Evolutionary conservation across 2,329 filamentous ascomycete genomes (phyloP), one percentile per base, ranked within the genome.

Genomic region (Elsinoe australis): DNA sequence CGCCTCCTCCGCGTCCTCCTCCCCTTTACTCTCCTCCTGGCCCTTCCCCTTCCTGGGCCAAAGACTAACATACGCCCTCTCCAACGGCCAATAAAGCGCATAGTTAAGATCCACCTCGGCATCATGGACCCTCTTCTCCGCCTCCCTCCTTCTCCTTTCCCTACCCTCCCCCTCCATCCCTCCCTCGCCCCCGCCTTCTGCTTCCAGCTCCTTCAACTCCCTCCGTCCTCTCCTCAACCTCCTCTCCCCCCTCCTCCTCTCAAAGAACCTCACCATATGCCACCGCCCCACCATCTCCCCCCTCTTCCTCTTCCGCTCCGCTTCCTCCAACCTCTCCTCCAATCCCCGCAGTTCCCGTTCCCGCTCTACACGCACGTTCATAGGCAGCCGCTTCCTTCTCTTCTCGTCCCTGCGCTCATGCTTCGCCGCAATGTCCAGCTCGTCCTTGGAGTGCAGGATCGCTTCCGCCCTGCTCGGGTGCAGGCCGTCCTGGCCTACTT

Each of bases 181-280:
- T 18, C 49, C 49, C 8, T 74, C 70, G 1, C 71, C 63, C 29
- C 75, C 82, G 1, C 74, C 70, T 0, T 70, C 61, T 28, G 76
- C 72, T 46, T 71, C 69, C 12, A 71, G 64, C 36, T 71, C 63
- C n/a, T 73, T 66, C 31, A 85, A 66, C 54, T 74, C 74, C 58
- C 77, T 79, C 56, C 71, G 69, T 42, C 85, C 68, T 58, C 81
- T 77, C 63, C 83, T 88, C 46, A 79, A 69, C 33, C 80, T 71
- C 50, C 83, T 73, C 44, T 74, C 74, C 21, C 83, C 83, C 64
- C 87, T 88, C 65, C 86, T 82, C 39, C 83, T 76, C 85, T 85
- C 86, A 65, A 90, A 90, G 62, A 92, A 92, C 21, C 86, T 73
- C 44, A 90, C 79, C 77, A 87, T 89, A 63, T 90, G 85, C 58